Conservation (phyloP, 1,284 basidiomycete genomes). For the Sanghuangporus baumii region DNA sequence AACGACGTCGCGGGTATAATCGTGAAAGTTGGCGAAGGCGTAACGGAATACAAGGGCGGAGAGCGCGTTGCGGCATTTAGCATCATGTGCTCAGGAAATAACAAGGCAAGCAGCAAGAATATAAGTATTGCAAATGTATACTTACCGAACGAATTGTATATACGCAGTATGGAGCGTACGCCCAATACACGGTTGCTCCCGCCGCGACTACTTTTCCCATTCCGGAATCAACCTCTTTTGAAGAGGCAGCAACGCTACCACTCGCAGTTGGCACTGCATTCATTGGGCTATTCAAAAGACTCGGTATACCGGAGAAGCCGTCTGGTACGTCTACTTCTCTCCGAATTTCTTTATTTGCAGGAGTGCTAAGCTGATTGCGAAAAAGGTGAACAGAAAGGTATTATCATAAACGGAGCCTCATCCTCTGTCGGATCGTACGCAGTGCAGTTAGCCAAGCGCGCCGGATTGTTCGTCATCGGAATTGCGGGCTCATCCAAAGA, state of each 20-base stretch:
- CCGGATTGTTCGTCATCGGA: constrained; percentile 24
- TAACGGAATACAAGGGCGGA: constrained; percentile 16
- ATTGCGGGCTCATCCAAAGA: constrained; percentile 23
- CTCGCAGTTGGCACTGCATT: constrained; percentile 30
- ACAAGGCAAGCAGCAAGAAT: constrained; percentile 1
- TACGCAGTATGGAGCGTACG: constrained; percentile 13
- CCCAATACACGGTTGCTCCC: constrained; percentile 13
- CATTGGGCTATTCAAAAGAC: constrained; percentile 26
- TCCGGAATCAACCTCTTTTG: constrained; percentile 21
- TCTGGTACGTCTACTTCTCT: not conserved
- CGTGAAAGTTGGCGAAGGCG: constrained; percentile 17
- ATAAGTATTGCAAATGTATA: not conserved
- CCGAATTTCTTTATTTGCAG: not conserved
- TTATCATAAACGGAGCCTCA: constrained; percentile 29
- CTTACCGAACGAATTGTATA: not conserved
- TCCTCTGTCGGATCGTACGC: constrained; percentile 30
- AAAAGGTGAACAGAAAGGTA: constrained; percentile 8
- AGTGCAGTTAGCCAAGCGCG: constrained; percentile 28
- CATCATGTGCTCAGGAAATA: constrained; percentile 9
- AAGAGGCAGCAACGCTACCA: constrained; percentile 29
- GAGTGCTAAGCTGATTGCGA: not conserved
- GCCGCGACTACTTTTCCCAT: constrained; percentile 1
- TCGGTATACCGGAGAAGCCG: constrained; percentile 20
- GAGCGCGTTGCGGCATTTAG: constrained; percentile 25
- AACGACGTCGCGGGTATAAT: constrained; percentile 18